A percentile compares a stretch with the other conserved stretches of the same genome.
phyloP scores from a whole-genome alignment of 2,329 filamentous ascomycete species.

The Ceratocystis eucalypticola region DNA sequence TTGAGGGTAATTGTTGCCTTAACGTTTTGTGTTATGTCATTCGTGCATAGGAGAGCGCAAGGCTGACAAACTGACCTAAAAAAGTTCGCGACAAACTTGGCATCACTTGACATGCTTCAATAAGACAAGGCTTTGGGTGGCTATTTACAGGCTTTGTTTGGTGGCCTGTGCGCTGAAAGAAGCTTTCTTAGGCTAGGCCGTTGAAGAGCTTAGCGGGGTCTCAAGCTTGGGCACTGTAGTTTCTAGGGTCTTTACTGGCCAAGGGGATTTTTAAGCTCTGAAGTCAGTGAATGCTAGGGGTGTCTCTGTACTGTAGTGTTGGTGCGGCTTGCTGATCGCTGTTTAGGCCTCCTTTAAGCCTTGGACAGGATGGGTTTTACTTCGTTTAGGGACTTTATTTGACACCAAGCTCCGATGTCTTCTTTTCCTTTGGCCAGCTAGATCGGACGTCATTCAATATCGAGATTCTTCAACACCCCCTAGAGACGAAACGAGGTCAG shows the following conservation, averaged over 20 bases:
- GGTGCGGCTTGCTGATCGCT: not conserved
- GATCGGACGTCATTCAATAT: not conserved
- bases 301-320: not conserved
- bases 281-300: not conserved
- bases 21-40: not conserved
- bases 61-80: not conserved
- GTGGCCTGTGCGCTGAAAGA: slow-evolving; percentile 1
- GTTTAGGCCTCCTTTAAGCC: not conserved
- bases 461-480: not conserved
- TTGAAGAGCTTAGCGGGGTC: not conserved
- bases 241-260: not conserved
- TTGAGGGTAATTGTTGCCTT: not conserved
- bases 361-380: not conserved
- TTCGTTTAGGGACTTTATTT: not conserved
- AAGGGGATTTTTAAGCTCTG: not conserved
- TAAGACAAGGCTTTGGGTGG: not conserved
- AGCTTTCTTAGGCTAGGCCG: not conserved
- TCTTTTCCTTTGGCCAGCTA: not conserved
- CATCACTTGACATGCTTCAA: not conserved
- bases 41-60: not conserved
- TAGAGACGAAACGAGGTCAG: too few species aligned
- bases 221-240: not conserved
- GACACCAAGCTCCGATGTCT: not conserved
- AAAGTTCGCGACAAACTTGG: slow-evolving; percentile 6
- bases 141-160: not conserved